Percentiles rank a stretch among this genome's conserved stretches.
Evolutionary conservation across 805 yeast genomes (phyloP).

Genomic region (Pichia scutulata): DNA sequence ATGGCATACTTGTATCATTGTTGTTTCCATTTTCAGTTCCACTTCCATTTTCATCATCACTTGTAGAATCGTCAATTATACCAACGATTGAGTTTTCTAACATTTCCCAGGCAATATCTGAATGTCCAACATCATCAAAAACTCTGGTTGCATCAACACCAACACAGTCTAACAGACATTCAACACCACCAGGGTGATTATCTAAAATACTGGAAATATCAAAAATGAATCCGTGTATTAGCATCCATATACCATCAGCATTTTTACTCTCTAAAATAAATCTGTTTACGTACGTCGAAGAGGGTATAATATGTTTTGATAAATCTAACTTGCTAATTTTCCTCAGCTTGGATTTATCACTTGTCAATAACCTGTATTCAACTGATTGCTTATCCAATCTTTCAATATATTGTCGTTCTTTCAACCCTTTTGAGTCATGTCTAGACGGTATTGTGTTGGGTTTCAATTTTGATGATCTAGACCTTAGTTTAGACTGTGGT

Average conservation of each 20-base stretch:
- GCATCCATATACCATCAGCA: conserved; percentile 62
- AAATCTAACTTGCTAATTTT: background rate
- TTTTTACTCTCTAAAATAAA: background rate
- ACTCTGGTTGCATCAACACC: conserved; percentile 72
- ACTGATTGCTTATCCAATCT: background rate
- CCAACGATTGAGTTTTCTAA: conserved; percentile 76
- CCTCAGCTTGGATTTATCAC: conserved; percentile 3
- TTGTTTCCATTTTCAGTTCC: background rate
- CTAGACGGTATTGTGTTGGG: background rate
- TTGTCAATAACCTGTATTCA: conserved; percentile 2
- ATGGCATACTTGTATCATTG: background rate
- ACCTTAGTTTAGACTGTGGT: background rate
- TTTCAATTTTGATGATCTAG: background rate
- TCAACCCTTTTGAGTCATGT: background rate
- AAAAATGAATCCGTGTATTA: conserved; percentile 61
- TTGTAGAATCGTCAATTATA: conserved; percentile 20
- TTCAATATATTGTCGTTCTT: conserved; percentile 1
- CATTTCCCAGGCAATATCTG: conserved; percentile 81
- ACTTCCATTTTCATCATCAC: background rate
- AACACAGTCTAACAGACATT: conserved; percentile 68
- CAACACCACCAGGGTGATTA: conserved; percentile 82
- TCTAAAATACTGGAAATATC: conserved; percentile 48
- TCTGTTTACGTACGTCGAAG: conserved; percentile 2
- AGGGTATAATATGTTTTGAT: conserved; percentile 9
- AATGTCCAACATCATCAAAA: conserved; percentile 64